Evolutionary conservation across 164 flowering plant genomes (phyloP), one percentile per base, ranked within the genome.

Genomic region (Liquidambar formosana): DNA sequence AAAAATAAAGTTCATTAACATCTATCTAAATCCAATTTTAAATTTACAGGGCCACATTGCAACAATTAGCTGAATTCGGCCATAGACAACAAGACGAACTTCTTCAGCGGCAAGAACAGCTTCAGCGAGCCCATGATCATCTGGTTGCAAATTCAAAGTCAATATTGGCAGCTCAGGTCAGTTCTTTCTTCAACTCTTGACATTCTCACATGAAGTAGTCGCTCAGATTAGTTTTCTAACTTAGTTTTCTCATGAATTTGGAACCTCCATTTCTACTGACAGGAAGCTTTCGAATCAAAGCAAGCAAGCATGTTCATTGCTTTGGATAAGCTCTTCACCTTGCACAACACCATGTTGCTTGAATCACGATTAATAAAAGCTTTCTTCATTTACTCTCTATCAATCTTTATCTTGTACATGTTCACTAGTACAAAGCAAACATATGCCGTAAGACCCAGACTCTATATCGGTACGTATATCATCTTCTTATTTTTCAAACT

Each of bases 91-190:
- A 89, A 67, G 84, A 85, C 64, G 89, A 88, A 72, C 89, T 89
- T 22, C 80, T 86, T 47, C 70, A 61, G 16, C 75, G 83, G 66
- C 93, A 92, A 76, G 78, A 82, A 41, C 82, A 86, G 69, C 90
- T 92, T 49, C 85, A 84, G 66, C 69, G 63, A 66, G 83, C 87
- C 68, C 94, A 90, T 70, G 88, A 88, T 66, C 85, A 76, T 73
- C 73, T 92, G 46, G 82, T 80, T 48, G 83, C 78, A 45, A 90
- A 81, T 57, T 90, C 94, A 12, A 82, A 78, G 58, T 77, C 87
- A 3, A 89, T 92, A 48, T 74, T 92, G 76, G 87, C 72, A 70
- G 92, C 97, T 71, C 96, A 92, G 93, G 95, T 89, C 23, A 46
- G 66, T 54, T 3, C 19, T n/a, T 16, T 46, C 13, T 64, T 16